Conservation (phyloP, 2,329 filamentous ascomycete genomes). For the Blastomyces silverae region DNA sequence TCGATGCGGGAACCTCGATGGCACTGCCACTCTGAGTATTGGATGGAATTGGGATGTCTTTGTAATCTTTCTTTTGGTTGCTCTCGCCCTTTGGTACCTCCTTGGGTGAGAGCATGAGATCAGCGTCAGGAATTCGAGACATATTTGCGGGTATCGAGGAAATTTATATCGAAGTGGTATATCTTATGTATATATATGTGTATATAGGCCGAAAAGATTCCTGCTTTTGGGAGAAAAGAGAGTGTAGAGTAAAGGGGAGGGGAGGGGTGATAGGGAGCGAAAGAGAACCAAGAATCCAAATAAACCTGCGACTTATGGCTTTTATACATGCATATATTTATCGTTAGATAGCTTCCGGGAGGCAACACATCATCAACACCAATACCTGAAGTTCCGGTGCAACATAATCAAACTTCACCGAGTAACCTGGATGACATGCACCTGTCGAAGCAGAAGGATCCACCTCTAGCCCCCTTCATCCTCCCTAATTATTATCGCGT, state of each 20-base stretch:
- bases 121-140: constrained; percentile 11
- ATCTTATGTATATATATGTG: neutral
- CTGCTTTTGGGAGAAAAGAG: neutral
- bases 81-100: constrained; percentile 1
- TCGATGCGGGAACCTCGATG: constrained; percentile 63
- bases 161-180: neutral
- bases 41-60: constrained; percentile 37
- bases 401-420: constrained; percentile 5
- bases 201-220: neutral
- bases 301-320: neutral
- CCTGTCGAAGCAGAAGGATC: constrained; percentile 22
- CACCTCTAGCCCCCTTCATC: constrained; percentile 29
- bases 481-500: constrained; percentile 38
- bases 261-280: neutral
- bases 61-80: neutral
- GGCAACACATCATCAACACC: constrained; percentile 1
- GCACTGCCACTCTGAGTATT: constrained; percentile 43
- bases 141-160: constrained; percentile 6
- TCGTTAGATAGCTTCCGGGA: neutral
- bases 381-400: neutral
- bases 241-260: neutral
- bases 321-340: constrained; percentile 4
- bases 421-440: constrained; percentile 11
- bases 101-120: constrained; percentile 5
- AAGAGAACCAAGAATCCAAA: neutral